Conservation (phyloP, 768 basidiomycete genomes). For the Psilocybe tampanensis region DNA sequence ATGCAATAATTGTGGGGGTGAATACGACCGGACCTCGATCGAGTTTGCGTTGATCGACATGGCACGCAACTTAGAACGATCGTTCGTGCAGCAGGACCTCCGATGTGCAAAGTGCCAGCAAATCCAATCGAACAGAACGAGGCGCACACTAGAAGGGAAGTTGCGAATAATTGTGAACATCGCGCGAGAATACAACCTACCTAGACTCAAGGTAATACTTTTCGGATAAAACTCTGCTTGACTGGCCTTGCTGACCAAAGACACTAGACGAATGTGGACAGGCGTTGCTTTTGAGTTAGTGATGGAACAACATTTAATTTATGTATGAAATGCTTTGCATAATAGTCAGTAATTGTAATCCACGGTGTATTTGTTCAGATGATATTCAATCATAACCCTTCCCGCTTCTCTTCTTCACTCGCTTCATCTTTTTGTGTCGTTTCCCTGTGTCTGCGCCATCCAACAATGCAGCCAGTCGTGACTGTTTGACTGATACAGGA, state of each 20-base stretch:
- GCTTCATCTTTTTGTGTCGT: slow-evolving; percentile 83
- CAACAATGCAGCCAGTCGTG: slow-evolving; percentile 44
- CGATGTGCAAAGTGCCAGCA: slow-evolving; percentile 89
- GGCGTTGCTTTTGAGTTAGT: slow-evolving; percentile 46
- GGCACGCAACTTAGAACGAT: slow-evolving; percentile 67
- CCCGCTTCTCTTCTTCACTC: slow-evolving; percentile 89
- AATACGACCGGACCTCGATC: slow-evolving; percentile 86
- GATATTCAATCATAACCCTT: slow-evolving; percentile 93
- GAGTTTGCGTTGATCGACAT: slow-evolving; percentile 85
- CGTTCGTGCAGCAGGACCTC: slow-evolving; percentile 88
- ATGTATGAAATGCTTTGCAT: too few relatives aligned
- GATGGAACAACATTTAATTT: slow-evolving; percentile 1
- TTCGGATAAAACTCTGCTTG: too few relatives aligned
- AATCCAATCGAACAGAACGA: slow-evolving; percentile 84
- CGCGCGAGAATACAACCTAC: slow-evolving; percentile 70
- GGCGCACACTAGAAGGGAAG: slow-evolving; percentile 68
- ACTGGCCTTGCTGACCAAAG: slow-evolving; percentile 5
- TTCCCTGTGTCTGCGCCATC: slow-evolving; percentile 55
- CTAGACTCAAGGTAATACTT: slow-evolving; percentile 59
- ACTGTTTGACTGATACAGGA: slow-evolving; percentile 46
- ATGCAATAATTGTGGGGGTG: slow-evolving; percentile 73
- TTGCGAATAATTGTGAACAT: slow-evolving; percentile 85
- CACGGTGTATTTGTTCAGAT: too few relatives aligned
- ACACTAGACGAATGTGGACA: slow-evolving; percentile 46
- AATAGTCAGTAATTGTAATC: too few relatives aligned